Evolutionary conservation across 192 early-diverging fungal genomes (phyloP), one percentile per base, ranked within the genome.

Genomic region (Coemansia sp.): DNA sequence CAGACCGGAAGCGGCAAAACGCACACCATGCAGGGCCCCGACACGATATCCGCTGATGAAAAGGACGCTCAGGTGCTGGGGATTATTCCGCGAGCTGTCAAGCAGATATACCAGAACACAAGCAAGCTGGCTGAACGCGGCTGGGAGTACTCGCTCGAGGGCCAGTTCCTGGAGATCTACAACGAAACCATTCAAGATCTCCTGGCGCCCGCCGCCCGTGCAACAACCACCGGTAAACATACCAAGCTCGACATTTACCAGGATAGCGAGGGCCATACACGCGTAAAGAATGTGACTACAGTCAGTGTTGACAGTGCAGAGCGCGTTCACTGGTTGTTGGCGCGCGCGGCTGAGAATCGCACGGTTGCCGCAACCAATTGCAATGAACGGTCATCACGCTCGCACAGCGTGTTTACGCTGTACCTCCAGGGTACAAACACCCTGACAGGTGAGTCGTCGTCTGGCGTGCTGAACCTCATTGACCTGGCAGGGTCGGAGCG

Each of bases 1-100:
- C 96, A 98, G 83, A 98, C 96, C 1, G 95, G 95, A 1, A 89
- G 88, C 59, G 94, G 94, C 41, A 98, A 96, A 75, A 91, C 91
- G 1, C 87, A 88, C 58, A 93, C 91, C 1, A 92, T 92, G 91
- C 85, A 90, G 66, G 91, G 91, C 27, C 81, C 85, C 0, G 64
- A 79, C 45, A 59, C 75, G 27, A 66, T 72, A 15, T 49, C 65
- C 3, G 63, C 70, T 32, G 38, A 49, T 4, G 57, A 41, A 17
- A 60, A 63, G 32, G 71, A 69, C 32, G 67, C 73, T 17, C 59
- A 73, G n/a, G 59, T 51, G 4, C 82, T 86, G 63, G 96, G 97
- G 4, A 93, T 98, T 87, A 99, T 99, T 56, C 95, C 97, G 21
- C 88, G 94, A 19, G 91, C 97, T 0, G 93, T 98, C 15, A 72